phyloP scores from a whole-genome alignment of 2,329 filamentous ascomycete species.

The Neopestalotiopsis clavispora region DNA sequence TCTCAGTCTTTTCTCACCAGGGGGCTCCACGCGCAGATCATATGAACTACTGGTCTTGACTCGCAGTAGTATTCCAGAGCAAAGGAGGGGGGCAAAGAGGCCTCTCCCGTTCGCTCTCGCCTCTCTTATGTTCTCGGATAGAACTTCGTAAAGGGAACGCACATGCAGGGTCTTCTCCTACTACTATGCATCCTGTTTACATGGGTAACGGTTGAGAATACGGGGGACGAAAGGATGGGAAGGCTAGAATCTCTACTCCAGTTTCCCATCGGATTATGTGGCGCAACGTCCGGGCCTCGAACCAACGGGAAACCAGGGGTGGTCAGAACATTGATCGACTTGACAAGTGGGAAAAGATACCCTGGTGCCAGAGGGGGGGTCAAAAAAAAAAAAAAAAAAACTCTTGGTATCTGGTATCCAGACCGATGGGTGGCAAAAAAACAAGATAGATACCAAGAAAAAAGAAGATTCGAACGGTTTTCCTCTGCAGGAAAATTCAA shows the following conservation, averaged over 20 bases:
- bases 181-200: no score
- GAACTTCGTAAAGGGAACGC: no score
- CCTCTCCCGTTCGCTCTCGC: no score
- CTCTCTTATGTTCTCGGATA: no score
- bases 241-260: neutral
- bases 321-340: neutral
- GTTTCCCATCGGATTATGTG: neutral
- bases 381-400: neutral
- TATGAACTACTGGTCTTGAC: neutral
- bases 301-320: neutral
- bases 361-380: neutral
- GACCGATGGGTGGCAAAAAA: neutral
- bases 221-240: no score
- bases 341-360: neutral
- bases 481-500: neutral
- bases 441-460: neutral
- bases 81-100: no score
- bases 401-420: neutral
- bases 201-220: no score
- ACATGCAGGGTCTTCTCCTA: no score
- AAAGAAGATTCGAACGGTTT: neutral
- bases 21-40: constrained; percentile 1
- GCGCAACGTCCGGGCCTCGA: neutral
- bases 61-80: no score
- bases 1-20: neutral